These are phyloP conservation scores for Daldinia concentrica DNA, from an alignment of 495 filamentous ascomycete genomes.

Conservation along the genomic window DNA sequence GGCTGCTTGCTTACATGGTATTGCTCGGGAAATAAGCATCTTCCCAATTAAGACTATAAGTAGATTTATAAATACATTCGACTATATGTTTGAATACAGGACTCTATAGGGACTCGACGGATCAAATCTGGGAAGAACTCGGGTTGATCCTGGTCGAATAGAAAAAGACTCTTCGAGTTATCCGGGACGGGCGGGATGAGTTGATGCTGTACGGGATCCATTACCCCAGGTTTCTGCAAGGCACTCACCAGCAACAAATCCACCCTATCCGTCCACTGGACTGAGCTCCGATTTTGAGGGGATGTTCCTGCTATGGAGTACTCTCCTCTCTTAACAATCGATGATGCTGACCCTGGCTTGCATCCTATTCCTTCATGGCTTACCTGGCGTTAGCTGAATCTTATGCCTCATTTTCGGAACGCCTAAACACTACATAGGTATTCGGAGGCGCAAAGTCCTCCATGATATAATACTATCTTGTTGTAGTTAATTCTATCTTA, in stretches of 20 bases:
- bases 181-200: slow-evolving; percentile 24
- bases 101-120: neutral
- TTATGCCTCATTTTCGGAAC: neutral
- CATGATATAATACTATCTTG: neutral
- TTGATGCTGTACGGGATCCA: slow-evolving; percentile 16
- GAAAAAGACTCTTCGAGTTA: slow-evolving; percentile 4
- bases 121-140: neutral
- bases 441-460: neutral
- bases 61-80: slow-evolving; percentile 19
- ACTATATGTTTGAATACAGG: neutral
- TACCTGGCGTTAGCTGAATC: slow-evolving; percentile 3
- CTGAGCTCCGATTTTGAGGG: neutral
- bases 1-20: slow-evolving; percentile 4
- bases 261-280: slow-evolving; percentile 10
- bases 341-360: neutral
- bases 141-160: slow-evolving; percentile 3
- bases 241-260: slow-evolving; percentile 17
- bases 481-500: neutral
- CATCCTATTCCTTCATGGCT: neutral
- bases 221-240: slow-evolving; percentile 42
- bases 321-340: neutral
- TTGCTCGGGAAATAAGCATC: slow-evolving; percentile 19
- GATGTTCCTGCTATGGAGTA: neutral
- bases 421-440: too few species aligned
- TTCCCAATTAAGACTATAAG: slow-evolving; percentile 3